Conservation (phyloP, 495 filamentous ascomycete species). For the Tuber melanosporum region DNA sequence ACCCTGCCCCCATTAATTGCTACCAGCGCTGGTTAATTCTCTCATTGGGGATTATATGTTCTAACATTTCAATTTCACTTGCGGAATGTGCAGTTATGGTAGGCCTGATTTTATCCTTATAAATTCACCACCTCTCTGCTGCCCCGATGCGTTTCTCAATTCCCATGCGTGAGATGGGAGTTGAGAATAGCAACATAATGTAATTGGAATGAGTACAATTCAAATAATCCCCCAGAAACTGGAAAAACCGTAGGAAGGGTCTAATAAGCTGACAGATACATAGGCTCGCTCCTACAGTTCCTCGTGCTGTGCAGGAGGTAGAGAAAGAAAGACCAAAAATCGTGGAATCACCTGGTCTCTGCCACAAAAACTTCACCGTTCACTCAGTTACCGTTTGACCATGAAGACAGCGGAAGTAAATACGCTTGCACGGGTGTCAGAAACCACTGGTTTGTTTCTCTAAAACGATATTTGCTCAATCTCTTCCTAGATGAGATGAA, state of each 20-base stretch:
- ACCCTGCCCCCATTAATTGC: neutral
- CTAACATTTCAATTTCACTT: neutral
- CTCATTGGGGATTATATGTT: neutral
- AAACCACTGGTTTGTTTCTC: neutral
- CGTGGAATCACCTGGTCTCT: neutral
- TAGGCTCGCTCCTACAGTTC: neutral
- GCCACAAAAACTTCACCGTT: neutral
- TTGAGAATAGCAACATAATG: neutral
- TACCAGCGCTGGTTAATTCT: neutral
- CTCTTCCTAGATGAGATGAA: neutral
- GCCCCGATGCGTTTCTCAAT: neutral
- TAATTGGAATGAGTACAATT: slow-evolving; percentile 2
- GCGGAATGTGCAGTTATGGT: neutral
- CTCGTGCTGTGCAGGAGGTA: neutral
- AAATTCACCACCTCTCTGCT: neutral
- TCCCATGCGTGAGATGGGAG: neutral
- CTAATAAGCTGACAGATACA: neutral
- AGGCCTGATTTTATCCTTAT: neutral
- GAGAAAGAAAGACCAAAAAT: neutral
- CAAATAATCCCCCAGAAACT: neutral
- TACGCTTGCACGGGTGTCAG: neutral
- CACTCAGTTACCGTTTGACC: neutral
- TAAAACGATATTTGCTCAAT: neutral
- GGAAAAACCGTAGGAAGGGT: neutral
- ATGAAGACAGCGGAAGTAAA: neutral